phyloP scores from a whole-genome alignment of 371 early-diverging fungal genomes.

The Circinella minor region DNA sequence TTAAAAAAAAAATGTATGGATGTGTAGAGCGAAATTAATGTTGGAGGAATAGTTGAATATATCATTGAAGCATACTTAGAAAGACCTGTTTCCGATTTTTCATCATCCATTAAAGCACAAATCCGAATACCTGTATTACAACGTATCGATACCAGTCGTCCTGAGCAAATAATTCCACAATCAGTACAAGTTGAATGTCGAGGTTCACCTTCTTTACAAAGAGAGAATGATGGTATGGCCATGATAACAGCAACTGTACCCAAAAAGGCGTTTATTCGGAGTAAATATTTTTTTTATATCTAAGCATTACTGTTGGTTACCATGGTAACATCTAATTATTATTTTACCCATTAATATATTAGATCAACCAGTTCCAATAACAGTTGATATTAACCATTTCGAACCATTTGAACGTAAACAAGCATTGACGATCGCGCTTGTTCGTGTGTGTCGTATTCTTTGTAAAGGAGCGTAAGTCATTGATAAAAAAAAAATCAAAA shows the following conservation, averaged over 20 bases:
- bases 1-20: too few species aligned
- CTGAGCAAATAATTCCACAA: conserved; percentile 16
- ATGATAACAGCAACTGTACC: conserved; percentile 3
- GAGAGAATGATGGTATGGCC: not conserved
- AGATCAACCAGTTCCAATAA: conserved; percentile 24
- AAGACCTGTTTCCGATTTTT: conserved; percentile 13
- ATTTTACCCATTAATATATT: not conserved
- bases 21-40: conserved; percentile 17
- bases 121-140: conserved; percentile 20
- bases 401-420: conserved; percentile 10
- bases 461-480: conserved; percentile 24
- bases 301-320: not conserved
- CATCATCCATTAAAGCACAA: conserved; percentile 7
- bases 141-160: conserved; percentile 6
- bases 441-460: conserved; percentile 11
- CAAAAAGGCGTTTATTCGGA: conserved; percentile 14
- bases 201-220: not conserved
- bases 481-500: not conserved
- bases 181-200: not conserved
- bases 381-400: conserved; percentile 20
- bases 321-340: not conserved
- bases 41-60: conserved; percentile 25
- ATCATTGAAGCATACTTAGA: conserved; percentile 22
- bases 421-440: conserved; percentile 18
- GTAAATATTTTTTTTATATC: conserved; percentile 7